Evolutionary conservation across 2,329 filamentous ascomycete genomes (phyloP), one percentile per base, ranked within the genome.

Genomic region (Rachicladosporium sp.): DNA sequence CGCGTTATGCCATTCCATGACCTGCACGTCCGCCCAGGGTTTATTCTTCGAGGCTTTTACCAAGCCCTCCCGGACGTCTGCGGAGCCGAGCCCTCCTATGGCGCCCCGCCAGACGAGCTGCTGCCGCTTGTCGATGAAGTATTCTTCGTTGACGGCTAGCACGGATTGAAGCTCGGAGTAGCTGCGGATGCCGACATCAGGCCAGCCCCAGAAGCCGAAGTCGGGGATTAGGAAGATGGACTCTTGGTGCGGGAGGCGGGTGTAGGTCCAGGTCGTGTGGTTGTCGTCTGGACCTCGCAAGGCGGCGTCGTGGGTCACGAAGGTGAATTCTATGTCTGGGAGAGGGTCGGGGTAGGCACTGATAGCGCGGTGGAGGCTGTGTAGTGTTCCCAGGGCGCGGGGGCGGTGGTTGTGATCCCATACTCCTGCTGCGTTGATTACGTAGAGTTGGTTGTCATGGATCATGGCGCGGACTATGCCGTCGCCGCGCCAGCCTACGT

Each of bases 161-260:
- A 7, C 42, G 34, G 27, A 32, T 31, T 45, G 44, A 5, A 46
- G 36, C 27, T 46, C 46, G 38, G 15, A 29, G 21, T 48, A 46
- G 39, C 40, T 43, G 21, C 42, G 42, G 13, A 45, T 10, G n/a
- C 61, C 59, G 11, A 66, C 63, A 42, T 70, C 66, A 2, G 68
- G 68, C 68, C 67, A 71, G 6, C 64, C 59, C 66, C 67, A 73
- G 55, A 68, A 71, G 29, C 67, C 69, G 46, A 72, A 73, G 46
- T 73, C 69, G 0, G 69, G 69, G 53, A 72, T 70, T 12, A 72
- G 53, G 69, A 69, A 72, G 30, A 54, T 45, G 29, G 52, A 49
- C 30, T 53, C 48, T 44, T 50, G 38, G 47, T 44, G 35, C 47
- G 49, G 37, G 44, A 50, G 46, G 47, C 44, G 61, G 3, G 65